phyloP scores from a whole-genome alignment of 139 green algal genomes.

The Coelastrella sp. region DNA sequence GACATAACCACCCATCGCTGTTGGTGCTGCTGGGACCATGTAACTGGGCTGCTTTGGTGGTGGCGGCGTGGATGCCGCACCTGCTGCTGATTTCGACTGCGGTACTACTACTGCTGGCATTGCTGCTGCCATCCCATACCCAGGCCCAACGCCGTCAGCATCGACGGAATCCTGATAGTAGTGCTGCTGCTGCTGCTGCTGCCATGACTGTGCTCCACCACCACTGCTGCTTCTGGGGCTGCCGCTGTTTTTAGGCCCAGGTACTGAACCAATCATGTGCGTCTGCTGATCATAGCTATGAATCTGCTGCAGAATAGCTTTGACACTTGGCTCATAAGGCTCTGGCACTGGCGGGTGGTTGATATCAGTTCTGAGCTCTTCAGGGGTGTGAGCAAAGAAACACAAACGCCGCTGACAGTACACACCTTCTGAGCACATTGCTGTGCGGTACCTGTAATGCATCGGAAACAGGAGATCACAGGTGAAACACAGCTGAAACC shows the following conservation, averaged over 20 bases:
- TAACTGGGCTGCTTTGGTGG: too few species aligned
- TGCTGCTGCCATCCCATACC: not conserved
- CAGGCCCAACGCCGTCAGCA: not conserved
- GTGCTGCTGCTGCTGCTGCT: not conserved
- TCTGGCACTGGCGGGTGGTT: not conserved
- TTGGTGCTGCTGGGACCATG: slow-evolving; percentile 1
- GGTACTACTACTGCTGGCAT: not conserved
- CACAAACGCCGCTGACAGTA: not conserved
- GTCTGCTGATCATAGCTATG: not conserved
- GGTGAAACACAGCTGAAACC: too few species aligned
- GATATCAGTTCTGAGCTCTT: not conserved
- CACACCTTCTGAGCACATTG: not conserved
- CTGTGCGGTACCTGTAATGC: not conserved
- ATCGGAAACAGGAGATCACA: too few species aligned
- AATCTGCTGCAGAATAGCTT: not conserved
- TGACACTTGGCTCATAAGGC: not conserved
- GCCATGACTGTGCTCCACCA: not conserved
- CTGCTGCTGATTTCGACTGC: too few species aligned
- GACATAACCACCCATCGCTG: not conserved
- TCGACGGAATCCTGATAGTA: not conserved
- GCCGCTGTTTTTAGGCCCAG: not conserved
- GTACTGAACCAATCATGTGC: too few species aligned
- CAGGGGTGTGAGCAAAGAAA: not conserved
- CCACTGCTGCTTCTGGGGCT: not conserved
- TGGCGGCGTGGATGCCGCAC: not conserved